A percentile compares a stretch with the other conserved stretches of the same genome.
These are phyloP conservation scores for Diutina pseudorugosa DNA, from an alignment of 1,139 yeast species.

Conservation along the genomic window DNA sequence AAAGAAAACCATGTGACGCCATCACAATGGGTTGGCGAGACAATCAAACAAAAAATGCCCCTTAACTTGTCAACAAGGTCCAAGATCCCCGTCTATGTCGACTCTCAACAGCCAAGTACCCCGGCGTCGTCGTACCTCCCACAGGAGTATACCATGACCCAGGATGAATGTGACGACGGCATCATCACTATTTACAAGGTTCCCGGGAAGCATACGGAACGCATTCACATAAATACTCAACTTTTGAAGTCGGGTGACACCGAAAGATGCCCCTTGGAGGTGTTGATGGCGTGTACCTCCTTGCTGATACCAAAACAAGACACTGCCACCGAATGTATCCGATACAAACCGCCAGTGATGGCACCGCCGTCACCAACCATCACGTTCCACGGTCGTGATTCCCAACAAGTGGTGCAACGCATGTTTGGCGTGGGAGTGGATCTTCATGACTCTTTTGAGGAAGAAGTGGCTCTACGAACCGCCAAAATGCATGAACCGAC, in stretches of 20 bases:
- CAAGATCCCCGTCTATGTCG: not conserved
- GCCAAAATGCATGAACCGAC: not conserved
- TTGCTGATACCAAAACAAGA: not conserved
- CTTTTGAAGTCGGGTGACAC: conserved; percentile 33
- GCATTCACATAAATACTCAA: conserved; percentile 48
- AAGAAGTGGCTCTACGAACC: not conserved
- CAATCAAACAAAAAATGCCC: conserved; percentile 24
- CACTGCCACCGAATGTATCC: conserved; percentile 2
- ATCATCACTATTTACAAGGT: conserved; percentile 33
- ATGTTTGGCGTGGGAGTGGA: conserved; percentile 46
- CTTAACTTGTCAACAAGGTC: not conserved
- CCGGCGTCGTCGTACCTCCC: not conserved
- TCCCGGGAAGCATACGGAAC: conserved; percentile 55
- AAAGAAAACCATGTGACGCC: conserved; percentile 57
- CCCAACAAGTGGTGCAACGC: conserved; percentile 11
- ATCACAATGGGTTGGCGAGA: conserved; percentile 60
- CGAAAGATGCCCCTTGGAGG: conserved; percentile 48
- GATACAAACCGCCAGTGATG: conserved; percentile 4
- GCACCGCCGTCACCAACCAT: conserved; percentile 57
- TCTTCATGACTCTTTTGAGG: not conserved
- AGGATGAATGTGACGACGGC: conserved; percentile 14
- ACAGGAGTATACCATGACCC: not conserved
- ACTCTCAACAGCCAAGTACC: not conserved
- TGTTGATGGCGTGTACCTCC: conserved; percentile 34
- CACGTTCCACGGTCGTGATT: conserved; percentile 45